phyloP scores from a whole-genome alignment of 768 basidiomycete genomes.

The Arthromyces matolae region DNA sequence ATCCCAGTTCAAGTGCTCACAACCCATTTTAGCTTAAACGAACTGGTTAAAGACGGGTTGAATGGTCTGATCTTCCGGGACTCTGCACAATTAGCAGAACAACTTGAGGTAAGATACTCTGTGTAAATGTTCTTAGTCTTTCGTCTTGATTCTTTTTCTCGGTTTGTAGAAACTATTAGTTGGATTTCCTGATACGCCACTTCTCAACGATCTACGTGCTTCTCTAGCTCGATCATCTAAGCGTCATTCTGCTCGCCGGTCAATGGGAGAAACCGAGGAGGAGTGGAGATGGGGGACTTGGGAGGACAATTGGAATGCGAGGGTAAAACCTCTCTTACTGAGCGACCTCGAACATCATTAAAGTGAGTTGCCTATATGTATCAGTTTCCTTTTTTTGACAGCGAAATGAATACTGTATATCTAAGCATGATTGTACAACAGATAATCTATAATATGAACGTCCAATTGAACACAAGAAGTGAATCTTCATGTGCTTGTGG shows the following conservation, averaged over 20 bases:
- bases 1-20: not conserved
- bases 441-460: not conserved
- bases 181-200: slow-evolving; percentile 54
- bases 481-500: slow-evolving; percentile 31
- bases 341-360: slow-evolving; percentile 11
- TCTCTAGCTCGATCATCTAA: slow-evolving; percentile 39
- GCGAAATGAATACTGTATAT: not conserved
- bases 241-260: slow-evolving; percentile 19
- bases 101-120: slow-evolving; percentile 58
- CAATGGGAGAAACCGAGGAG: slow-evolving; percentile 18
- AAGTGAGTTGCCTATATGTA: not conserved
- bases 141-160: not conserved
- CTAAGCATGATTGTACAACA: slow-evolving; percentile 8
- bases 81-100: slow-evolving; percentile 63
- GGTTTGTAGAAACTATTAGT: slow-evolving; percentile 47
- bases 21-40: slow-evolving; percentile 55
- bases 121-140: too few species aligned
- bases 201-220: slow-evolving; percentile 48
- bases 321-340: slow-evolving; percentile 58
- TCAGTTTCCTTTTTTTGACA: not conserved
- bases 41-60: slow-evolving; percentile 79
- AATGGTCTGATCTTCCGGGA: slow-evolving; percentile 82
- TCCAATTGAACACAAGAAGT: not conserved
- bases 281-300: slow-evolving; percentile 69
- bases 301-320: slow-evolving; percentile 80